These are phyloP conservation scores for Knoxia roxburghii DNA, from an alignment of 257 asterid species.

Conservation along the genomic window DNA sequence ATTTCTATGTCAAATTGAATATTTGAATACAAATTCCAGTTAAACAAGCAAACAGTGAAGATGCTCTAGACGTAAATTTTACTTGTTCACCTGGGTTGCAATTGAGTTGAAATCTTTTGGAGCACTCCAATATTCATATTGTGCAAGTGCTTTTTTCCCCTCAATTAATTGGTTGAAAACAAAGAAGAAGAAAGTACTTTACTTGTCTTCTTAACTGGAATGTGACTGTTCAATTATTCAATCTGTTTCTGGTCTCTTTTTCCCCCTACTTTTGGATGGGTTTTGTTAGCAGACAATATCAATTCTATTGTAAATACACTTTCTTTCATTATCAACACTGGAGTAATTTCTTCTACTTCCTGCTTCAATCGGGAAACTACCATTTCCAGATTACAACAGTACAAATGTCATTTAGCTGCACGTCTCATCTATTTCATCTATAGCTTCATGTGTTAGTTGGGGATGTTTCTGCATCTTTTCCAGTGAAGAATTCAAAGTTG, in stretches of 20 bases:
- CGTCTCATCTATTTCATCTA: conserved; percentile 25
- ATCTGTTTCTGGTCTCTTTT: neutral
- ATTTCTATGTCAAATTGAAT: neutral
- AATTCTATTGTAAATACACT: neutral
- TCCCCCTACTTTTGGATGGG: neutral
- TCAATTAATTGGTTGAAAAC: conserved; percentile 14
- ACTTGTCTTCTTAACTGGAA: neutral
- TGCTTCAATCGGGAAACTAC: conserved; percentile 8
- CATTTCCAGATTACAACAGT: conserved; percentile 18
- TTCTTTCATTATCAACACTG: neutral
- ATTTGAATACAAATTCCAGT: neutral
- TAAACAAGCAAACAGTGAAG: neutral
- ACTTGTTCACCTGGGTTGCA: conserved; percentile 2
- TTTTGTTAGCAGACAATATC: neutral
- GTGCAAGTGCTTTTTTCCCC: conserved; percentile 9
- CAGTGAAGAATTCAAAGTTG: conserved; percentile 36
- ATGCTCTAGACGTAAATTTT: neutral
- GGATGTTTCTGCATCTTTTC: conserved; percentile 30
- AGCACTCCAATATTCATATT: conserved; percentile 10
- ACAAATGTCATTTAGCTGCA: conserved; percentile 18
- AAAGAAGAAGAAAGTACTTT: neutral
- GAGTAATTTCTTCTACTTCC: neutral
- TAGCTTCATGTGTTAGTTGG: conserved; percentile 25
- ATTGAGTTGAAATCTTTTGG: neutral
- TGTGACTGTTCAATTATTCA: neutral